Evolutionary conservation across 129 eudicot genomes (phyloP), one percentile per base, ranked within the genome.

Genomic region (Scalesia atractyloides): DNA sequence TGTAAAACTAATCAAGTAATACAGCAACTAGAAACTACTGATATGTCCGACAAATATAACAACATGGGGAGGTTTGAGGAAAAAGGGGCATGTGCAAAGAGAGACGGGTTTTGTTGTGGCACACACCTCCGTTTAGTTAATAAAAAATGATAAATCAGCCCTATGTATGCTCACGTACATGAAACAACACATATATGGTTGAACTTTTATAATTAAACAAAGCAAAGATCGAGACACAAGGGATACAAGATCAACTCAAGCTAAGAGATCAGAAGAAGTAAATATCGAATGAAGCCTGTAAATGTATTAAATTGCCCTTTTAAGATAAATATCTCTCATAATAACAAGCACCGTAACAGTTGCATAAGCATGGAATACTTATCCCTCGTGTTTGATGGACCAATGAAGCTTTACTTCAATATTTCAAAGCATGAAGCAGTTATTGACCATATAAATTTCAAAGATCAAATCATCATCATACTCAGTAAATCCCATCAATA

Each of bases 101-200:
- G 17, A 52, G 47, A 22, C 56, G 0, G 19, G 4, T 14, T 72
- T 24, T 60, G 58, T 46, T 16, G 16, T 30, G 59, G 44, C 26
- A 44, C 18, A 46, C 9, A 24, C 69, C 60, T 60, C 76, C 66
- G 14, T 33, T 30, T 65, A 13, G 17, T 20, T 37, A 20, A 16
- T 16, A 24, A 7, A 30, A 20, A 46, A 6, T 53, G 64, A 70
- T 0, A 19, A 24, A 26, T 30, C 61, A 30, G 36, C 44, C 77
- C 77, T 26, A n/a, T 14, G 67, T 41, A 20, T 71, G 52, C 26
- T 22, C 66, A 44, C n/a, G 68, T 43, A 72, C 58, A 58, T 53
- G 41, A 72, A 15, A 63, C 37, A 34, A 0, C 46, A 19, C 75
- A 70, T 50, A 41, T 20, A 46, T 15, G 11, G 17, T 59, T 72